Conservation (phyloP, 2,329 filamentous ascomycete genomes). For the Cordyceps militaris region DNA sequence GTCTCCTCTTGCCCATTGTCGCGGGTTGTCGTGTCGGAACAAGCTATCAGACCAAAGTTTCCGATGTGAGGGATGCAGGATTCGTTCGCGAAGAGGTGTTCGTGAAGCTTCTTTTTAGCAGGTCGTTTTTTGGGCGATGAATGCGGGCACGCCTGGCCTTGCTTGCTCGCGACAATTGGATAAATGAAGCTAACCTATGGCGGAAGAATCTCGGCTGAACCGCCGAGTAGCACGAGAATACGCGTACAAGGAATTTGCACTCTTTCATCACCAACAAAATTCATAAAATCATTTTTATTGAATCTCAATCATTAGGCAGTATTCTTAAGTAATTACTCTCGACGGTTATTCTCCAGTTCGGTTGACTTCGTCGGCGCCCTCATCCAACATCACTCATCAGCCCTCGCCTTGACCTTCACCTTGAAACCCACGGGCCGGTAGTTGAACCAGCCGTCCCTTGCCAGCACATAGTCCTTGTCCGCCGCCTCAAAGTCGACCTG, state of each 20-base stretch:
- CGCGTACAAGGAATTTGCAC: neutral
- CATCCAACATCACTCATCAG: neutral
- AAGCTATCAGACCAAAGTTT: neutral
- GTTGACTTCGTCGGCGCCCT: too few species aligned
- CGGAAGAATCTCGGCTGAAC: slow-evolving; percentile 11
- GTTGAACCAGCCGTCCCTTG: slow-evolving; percentile 47
- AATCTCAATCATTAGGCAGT: too few species aligned
- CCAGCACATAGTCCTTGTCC: slow-evolving; percentile 33
- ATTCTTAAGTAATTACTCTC: too few species aligned
- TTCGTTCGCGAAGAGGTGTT: neutral
- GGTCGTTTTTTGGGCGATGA: neutral
- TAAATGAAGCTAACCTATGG: slow-evolving; percentile 1
- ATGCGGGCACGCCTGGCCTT: too few species aligned
- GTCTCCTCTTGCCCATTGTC: slow-evolving; percentile 82
- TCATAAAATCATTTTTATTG: neutral
- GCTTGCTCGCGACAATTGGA: slow-evolving; percentile 6
- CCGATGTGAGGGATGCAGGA: neutral
- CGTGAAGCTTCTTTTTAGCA: neutral
- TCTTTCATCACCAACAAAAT: neutral
- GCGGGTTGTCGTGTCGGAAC: neutral
- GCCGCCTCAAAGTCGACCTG: slow-evolving; percentile 40
- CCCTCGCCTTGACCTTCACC: slow-evolving; percentile 35
- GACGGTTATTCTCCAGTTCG: too few species aligned
- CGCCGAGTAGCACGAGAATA: neutral
- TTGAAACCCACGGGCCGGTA: slow-evolving; percentile 40